A percentile compares a stretch with the other conserved stretches of the same genome.
Evolutionary conservation across 768 basidiomycete genomes (phyloP).

Genomic region (Calocybe indica): DNA sequence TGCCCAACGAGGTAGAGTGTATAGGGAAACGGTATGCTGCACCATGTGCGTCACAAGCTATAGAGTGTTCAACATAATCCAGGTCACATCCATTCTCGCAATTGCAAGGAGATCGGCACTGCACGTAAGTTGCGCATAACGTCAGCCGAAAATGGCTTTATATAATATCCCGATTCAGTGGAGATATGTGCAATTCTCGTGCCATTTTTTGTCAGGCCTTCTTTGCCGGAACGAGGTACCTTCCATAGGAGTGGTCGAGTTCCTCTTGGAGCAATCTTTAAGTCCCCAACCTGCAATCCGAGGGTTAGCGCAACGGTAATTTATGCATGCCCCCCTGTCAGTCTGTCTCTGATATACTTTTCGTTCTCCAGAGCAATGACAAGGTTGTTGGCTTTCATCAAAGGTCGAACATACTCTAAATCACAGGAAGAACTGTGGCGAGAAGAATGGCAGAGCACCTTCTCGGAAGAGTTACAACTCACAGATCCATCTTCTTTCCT

Average conservation of each 20-base stretch:
- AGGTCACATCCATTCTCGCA: conserved; percentile 59
- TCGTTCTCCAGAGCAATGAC: conserved; percentile 48
- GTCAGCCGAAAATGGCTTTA: conserved; percentile 4
- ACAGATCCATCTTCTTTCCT: background rate
- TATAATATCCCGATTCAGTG: conserved; percentile 42
- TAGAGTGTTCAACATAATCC: conserved; percentile 8
- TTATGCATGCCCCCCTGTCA: conserved; percentile 1
- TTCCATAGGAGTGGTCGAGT: conserved; percentile 46
- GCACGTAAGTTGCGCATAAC: conserved; percentile 47
- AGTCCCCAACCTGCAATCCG: conserved; percentile 71
- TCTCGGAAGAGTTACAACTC: conserved; percentile 21
- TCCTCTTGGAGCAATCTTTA: conserved; percentile 60
- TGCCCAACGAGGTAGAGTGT: conserved; percentile 36
- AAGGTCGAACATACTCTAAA: conserved; percentile 68
- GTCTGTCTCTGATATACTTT: conserved; percentile 1
- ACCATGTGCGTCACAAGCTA: background rate
- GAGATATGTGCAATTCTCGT: conserved; percentile 74
- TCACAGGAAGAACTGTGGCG: conserved; percentile 66
- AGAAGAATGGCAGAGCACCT: conserved; percentile 64
- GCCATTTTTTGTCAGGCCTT: conserved; percentile 52
- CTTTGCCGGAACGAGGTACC: conserved; percentile 58
- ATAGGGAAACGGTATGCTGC: conserved; percentile 42
- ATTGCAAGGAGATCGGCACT: conserved; percentile 57
- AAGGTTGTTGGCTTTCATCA: conserved; percentile 62
- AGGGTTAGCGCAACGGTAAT: conserved; percentile 57